Base-by-base conservation (phyloP, 1,284 basidiomycete genomes). In the Papiliotrema fonsecae region DNA sequence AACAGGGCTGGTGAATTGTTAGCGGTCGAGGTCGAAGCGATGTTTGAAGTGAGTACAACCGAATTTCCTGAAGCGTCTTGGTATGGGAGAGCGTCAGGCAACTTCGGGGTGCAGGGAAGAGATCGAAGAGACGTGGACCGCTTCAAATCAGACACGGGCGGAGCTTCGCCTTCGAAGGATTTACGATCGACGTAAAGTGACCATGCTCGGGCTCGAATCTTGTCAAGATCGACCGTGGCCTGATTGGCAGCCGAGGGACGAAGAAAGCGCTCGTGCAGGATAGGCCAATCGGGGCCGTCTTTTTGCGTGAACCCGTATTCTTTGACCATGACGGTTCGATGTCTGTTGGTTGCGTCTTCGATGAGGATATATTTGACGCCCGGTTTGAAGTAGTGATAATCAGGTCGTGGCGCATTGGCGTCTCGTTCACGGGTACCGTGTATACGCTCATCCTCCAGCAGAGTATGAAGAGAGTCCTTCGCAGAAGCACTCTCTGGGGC, bases 1-100 rank as follows among this genome's bases (percentile, higher is more conserved):
- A 36, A 60, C 59, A 41, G 51, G 50, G 56, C 58, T 2, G 65
- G 65, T 0, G 67, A 64, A 44, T 56, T 39, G 54, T 67, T 61
- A 41, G 70, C 70, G 16, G 74, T 77, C 13, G 87, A 88, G 4
- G 93, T 96, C 4, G 88, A 91, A 7, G 88, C 88, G 40, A 86
- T 84, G 38, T 86, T 87, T 11, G 89, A 93, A 2, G 94, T 92
- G 64, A 97, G 84, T 36, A 83, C 80, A 42, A 97, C 88, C 58
- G 89, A 94, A 74, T 99, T 98, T 16, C 92, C 92, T 1, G 92
- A 96, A 4, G 92, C 92, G 40, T 90, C 88, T 86, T 90, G 59
- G 54, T 72, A 73, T 16, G 73, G 67, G 35, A 57, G 47, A 7
- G 55, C 48, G 13, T 60, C 60, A 16, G 68, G 64, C 7, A 62